Evolutionary conservation across 2,329 filamentous ascomycete genomes (phyloP).

Genomic region (Thermoascus crustaceus): DNA sequence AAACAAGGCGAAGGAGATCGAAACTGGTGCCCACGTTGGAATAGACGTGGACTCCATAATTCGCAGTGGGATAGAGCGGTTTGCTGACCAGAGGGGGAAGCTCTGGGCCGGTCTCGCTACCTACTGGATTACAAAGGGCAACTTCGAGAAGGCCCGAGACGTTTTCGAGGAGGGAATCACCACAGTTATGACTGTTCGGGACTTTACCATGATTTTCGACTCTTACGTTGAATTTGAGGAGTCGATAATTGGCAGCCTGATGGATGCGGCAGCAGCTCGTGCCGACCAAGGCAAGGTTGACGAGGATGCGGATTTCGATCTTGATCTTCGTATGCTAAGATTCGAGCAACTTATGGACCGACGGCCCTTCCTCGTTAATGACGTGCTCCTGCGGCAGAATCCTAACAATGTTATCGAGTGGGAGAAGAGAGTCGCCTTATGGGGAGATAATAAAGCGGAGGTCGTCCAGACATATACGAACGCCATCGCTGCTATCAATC

Average conservation of each 20-base stretch:
- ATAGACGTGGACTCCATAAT: slow-evolving; percentile 91
- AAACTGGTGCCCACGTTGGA: slow-evolving; percentile 69
- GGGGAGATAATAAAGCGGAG: slow-evolving; percentile 87
- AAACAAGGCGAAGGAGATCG: slow-evolving; percentile 76
- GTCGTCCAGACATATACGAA: slow-evolving; percentile 91
- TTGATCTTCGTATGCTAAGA: slow-evolving; percentile 94
- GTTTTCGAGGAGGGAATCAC: slow-evolving; percentile 94
- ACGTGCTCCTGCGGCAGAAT: slow-evolving; percentile 89
- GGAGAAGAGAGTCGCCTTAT: slow-evolving; percentile 92
- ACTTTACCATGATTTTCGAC: slow-evolving; percentile 95
- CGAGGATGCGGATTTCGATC: slow-evolving; percentile 80
- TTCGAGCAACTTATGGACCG: slow-evolving; percentile 98
- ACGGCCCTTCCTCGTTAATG: slow-evolving; percentile 89
- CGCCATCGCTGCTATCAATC: slow-evolving; percentile 84
- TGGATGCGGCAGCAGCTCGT: slow-evolving; percentile 75
- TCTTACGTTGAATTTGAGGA: slow-evolving; percentile 96
- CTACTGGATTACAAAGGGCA: slow-evolving; percentile 90
- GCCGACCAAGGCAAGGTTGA: slow-evolving; percentile 72
- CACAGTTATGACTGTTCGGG: slow-evolving; percentile 96
- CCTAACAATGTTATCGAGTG: slow-evolving; percentile 94
- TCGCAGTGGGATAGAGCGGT: slow-evolving; percentile 79
- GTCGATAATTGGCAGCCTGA: slow-evolving; percentile 80
- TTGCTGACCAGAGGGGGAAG: slow-evolving; percentile 88
- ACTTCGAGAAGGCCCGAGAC: slow-evolving; percentile 86
- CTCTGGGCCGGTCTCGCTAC: slow-evolving; percentile 91